Conservation (phyloP, 2,329 filamentous ascomycete species). For the Myriosclerotinia scirpicola region DNA sequence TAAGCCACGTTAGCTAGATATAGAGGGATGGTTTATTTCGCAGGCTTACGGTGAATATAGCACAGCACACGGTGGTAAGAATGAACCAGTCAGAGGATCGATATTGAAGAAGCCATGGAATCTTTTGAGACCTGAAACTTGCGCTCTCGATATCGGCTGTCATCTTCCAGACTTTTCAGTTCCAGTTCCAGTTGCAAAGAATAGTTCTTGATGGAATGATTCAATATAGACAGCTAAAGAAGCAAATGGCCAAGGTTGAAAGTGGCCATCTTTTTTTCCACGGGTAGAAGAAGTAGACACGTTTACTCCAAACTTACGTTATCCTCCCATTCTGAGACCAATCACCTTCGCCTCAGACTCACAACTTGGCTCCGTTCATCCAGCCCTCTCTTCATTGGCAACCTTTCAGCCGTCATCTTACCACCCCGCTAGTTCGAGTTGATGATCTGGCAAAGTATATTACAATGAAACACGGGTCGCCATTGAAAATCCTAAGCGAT, state of each 20-base stretch:
- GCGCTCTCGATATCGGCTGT: conserved; percentile 16
- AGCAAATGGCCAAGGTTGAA: conserved; percentile 4
- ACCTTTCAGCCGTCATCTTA: background rate
- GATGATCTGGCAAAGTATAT: conserved; percentile 16
- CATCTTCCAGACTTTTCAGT: conserved; percentile 9
- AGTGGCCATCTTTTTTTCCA: background rate
- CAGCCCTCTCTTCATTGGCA: background rate
- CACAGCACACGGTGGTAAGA: conserved; percentile 25
- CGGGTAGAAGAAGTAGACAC: conserved; percentile 14
- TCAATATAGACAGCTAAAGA: background rate
- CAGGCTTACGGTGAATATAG: conserved; percentile 24
- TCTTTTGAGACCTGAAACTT: conserved; percentile 3
- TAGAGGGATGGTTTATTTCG: background rate
- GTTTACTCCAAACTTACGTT: conserved; percentile 7
- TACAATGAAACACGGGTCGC: background rate
- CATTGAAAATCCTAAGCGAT: background rate
- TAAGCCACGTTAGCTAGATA: conserved; percentile 25
- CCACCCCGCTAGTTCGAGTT: background rate
- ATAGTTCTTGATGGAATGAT: conserved; percentile 3
- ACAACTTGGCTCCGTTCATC: background rate
- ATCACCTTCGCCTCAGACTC: conserved; percentile 4
- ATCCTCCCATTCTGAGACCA: conserved; percentile 1
- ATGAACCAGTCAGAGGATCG: conserved; percentile 27
- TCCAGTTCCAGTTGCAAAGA: background rate
- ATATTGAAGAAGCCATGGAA: conserved; percentile 29